A percentile compares a stretch with the other conserved stretches of the same genome.
phyloP scores from a whole-genome alignment of 345 rosid genomes.

The Lepidium sativum region DNA sequence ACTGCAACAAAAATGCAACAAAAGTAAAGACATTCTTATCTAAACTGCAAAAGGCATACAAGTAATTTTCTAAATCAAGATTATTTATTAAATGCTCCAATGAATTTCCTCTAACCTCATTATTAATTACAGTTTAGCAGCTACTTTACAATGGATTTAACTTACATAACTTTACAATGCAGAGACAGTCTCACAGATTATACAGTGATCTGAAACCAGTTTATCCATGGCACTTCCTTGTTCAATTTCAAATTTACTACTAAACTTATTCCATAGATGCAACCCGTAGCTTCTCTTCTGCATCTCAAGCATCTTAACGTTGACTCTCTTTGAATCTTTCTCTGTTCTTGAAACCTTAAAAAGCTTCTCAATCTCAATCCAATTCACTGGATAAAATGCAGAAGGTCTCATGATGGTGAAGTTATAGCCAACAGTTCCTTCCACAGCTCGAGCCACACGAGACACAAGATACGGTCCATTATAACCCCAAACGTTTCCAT shows the following conservation, averaged over 20 bases:
- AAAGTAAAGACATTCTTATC: no score
- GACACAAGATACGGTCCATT: constrained; percentile 70
- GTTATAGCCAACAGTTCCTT: constrained; percentile 29
- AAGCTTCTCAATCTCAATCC: constrained; percentile 42
- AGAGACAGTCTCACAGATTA: constrained; percentile 20
- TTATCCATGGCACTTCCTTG: constrained; percentile 35
- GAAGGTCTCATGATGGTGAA: constrained; percentile 45
- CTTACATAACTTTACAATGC: neutral
- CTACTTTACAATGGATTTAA: constrained; percentile 4
- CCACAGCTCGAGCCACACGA: constrained; percentile 37
- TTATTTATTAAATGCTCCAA: no score
- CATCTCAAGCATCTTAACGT: constrained; percentile 25
- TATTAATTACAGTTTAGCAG: constrained; percentile 6
- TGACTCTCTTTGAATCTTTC: constrained; percentile 36
- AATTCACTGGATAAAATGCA: constrained; percentile 60
- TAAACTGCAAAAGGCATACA: no score
- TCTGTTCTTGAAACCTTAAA: constrained; percentile 42
- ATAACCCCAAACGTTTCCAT: constrained; percentile 71
- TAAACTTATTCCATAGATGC: constrained; percentile 49
- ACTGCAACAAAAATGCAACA: no score
- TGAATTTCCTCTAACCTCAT: no score
- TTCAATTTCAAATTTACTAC: constrained; percentile 29
- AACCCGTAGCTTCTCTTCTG: constrained; percentile 28
- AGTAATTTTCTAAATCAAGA: no score
- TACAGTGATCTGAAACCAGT: constrained; percentile 34